phyloP scores from a whole-genome alignment of 2,329 filamentous ascomycete species.

The Fusarium pseudonygamai region DNA sequence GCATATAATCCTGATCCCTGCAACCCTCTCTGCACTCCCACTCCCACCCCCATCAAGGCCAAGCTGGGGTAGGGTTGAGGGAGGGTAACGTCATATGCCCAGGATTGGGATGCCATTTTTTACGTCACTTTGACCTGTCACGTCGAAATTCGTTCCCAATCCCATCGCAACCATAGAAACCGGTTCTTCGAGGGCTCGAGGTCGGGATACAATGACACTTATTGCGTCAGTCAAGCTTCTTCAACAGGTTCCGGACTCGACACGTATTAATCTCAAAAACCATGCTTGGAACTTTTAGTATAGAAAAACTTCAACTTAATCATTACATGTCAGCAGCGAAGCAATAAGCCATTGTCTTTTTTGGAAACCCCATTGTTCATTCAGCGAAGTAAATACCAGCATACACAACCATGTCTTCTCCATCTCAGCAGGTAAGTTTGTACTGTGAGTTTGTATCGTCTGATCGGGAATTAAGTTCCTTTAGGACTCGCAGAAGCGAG shows the following conservation, averaged over 20 bases:
- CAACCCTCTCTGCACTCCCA: background rate
- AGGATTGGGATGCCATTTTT: slow-evolving; percentile 18
- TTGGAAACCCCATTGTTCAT: background rate
- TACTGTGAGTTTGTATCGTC: background rate
- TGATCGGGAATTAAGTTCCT: slow-evolving; percentile 1
- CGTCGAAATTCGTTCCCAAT: slow-evolving; percentile 7
- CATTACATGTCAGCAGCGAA: slow-evolving; percentile 7
- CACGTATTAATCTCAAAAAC: slow-evolving; percentile 36
- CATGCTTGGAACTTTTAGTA: slow-evolving; percentile 4
- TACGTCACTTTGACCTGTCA: slow-evolving; percentile 32
- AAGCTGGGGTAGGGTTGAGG: background rate
- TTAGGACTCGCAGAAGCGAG: slow-evolving; percentile 33
- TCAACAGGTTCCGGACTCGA: slow-evolving; percentile 36
- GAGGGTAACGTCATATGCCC: slow-evolving; percentile 25
- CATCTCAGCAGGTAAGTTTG: slow-evolving; percentile 33
- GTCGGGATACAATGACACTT: slow-evolving; percentile 32
- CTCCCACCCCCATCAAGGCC: background rate
- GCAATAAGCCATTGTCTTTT: slow-evolving; percentile 1
- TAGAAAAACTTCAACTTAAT: slow-evolving; percentile 13
- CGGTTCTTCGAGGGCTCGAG: slow-evolving; percentile 28
- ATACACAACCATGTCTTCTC: slow-evolving; percentile 32
- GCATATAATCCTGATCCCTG: slow-evolving; percentile 21
- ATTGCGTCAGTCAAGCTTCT: slow-evolving; percentile 40
- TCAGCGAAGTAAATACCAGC: background rate
- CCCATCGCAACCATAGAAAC: slow-evolving; percentile 32